Conservation (phyloP, 202 grass and related monocot genomes). For the Tripidium arundinaceum region DNA sequence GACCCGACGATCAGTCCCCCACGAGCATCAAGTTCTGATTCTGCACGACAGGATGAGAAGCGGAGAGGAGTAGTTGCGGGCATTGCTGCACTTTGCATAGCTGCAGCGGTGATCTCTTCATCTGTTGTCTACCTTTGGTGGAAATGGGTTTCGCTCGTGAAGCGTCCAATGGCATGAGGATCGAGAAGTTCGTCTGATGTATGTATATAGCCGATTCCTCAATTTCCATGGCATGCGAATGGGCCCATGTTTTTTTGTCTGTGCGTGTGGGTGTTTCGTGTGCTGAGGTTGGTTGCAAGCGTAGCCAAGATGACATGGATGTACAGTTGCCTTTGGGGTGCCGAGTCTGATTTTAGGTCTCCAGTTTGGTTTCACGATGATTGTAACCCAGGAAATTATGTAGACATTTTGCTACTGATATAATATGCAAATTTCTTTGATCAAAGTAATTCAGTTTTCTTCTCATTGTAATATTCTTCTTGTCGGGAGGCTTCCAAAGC, state of each 20-base stretch:
- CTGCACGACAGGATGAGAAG: constrained; percentile 1
- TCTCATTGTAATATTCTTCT: too few species aligned
- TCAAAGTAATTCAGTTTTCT: too few species aligned
- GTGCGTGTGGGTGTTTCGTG: neutral
- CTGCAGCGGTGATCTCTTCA: constrained; percentile 35
- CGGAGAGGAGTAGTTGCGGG: constrained; percentile 38
- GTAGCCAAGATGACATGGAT: neutral
- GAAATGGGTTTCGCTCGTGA: constrained; percentile 46
- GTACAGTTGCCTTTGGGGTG: constrained; percentile 22
- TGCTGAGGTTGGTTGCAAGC: neutral
- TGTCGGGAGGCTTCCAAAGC: too few species aligned
- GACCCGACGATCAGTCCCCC: neutral
- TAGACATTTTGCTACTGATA: neutral
- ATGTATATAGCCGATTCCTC: constrained; percentile 12
- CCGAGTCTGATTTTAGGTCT: neutral
- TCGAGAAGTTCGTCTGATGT: neutral
- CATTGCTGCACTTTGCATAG: constrained; percentile 46
- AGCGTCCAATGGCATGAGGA: constrained; percentile 26
- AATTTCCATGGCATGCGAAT: neutral
- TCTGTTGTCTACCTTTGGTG: constrained; percentile 57
- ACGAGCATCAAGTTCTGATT: neutral
- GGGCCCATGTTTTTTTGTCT: neutral
- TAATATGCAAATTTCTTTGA: too few species aligned
- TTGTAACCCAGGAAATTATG: neutral
- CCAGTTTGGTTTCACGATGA: neutral